Evolutionary conservation across 305 asterid species (phyloP), one percentile per base, ranked within the genome.

Genomic region (Fraxinus ornus): DNA sequence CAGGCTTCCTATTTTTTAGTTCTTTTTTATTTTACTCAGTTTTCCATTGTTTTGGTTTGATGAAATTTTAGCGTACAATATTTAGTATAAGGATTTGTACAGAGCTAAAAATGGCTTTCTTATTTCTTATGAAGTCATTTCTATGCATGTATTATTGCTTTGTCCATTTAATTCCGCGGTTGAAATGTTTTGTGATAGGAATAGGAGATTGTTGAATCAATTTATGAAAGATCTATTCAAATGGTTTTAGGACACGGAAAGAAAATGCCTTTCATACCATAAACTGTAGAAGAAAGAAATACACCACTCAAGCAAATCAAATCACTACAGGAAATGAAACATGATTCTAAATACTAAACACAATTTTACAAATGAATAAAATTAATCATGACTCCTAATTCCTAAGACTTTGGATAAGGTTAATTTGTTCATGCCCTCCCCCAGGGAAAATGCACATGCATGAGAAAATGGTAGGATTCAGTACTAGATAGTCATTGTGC

Each of bases 401-500:
- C 52, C 0, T 2, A 12, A 41, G 35, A 78, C 76, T 78, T 79
- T 81, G 44, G 73, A 49, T 52, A 24, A 35, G 55, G 47, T 28
- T 60, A 41, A 73, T 74, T 75, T 72, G 35, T 81, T 81, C 80
- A 57, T 55, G 76, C 21, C 44, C 44, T 37, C 44, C 44, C 44
- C 55, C n/a, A 12, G n/a, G 52, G 17, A 66, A 9, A 64, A 41
- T 47, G 39, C 70, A 44, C 10, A 21, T 33, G 7, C 81, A 66
- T 24, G 17, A 26, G n/a, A 49, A 15, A 72, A 30, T 47, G 15
- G 75, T 7, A 7, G 28, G 74, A 17, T 79, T 44, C n/a, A 17
- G 15, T 9, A 10, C 21, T 70, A 47, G 24, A 41, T 15, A 28
- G 3, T 47, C 30, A 1, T 39, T 70, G 1, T 37, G 10, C 39